phyloP scores from a whole-genome alignment of 495 filamentous ascomycete genomes.

The Aspergillus homomorphus region DNA sequence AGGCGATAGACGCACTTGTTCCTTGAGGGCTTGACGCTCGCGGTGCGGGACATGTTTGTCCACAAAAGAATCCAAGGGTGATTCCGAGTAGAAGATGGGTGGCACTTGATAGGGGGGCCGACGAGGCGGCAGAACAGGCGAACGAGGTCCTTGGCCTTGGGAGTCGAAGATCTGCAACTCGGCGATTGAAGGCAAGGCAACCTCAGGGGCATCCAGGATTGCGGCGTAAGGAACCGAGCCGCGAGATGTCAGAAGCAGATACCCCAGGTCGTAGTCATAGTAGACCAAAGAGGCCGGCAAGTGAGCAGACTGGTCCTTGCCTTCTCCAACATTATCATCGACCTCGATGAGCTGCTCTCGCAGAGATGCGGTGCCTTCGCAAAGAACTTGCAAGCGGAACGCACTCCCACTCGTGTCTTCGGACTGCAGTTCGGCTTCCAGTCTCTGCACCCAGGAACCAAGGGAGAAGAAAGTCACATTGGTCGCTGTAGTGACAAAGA shows the following conservation, averaged over 20 bases:
- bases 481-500: conserved; percentile 71
- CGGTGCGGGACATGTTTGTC: conserved; percentile 58
- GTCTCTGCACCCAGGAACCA: conserved; percentile 66
- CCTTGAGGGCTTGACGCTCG: conserved; percentile 59
- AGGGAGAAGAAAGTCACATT: conserved; percentile 71
- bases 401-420: conserved; percentile 62
- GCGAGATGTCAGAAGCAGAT: conserved; percentile 71
- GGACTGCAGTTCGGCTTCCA: conserved; percentile 71
- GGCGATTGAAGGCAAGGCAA: conserved; percentile 27
- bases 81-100: conserved; percentile 56
- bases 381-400: conserved; percentile 71
- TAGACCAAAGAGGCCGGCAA: conserved; percentile 63
- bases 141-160: conserved; percentile 19
- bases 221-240: conserved; percentile 60
- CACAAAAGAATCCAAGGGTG: conserved; percentile 58
- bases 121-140: conserved; percentile 36
- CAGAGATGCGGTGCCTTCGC: conserved; percentile 57
- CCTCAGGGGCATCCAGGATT: conserved; percentile 62
- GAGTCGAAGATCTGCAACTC: conserved; percentile 33
- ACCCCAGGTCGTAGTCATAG: conserved; percentile 71
- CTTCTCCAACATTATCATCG: conserved; percentile 44
- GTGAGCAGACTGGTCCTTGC: conserved; percentile 32
- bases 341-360: conserved; percentile 58
- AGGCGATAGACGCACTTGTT: conserved; percentile 71
- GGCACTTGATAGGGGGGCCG: conserved; percentile 71